Evolutionary conservation across 345 rosid species (phyloP).

Genomic region (Angophora floribunda): DNA sequence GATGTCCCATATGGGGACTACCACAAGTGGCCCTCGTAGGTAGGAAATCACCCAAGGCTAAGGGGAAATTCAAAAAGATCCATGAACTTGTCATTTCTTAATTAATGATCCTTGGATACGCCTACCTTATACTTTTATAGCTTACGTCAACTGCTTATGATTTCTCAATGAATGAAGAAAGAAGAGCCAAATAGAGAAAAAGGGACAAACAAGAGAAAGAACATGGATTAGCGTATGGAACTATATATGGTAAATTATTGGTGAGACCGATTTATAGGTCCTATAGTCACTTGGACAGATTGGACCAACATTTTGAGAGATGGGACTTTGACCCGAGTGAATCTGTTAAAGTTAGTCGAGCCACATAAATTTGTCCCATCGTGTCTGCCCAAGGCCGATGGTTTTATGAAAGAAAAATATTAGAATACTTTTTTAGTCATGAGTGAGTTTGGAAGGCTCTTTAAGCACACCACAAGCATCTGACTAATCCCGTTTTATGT

Average conservation of each 20-base stretch:
- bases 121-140: neutral
- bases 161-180: neutral
- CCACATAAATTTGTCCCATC: rapidly evolving
- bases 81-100: too few species aligned
- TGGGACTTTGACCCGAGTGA: neutral
- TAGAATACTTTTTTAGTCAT: neutral
- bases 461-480: neutral
- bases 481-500: rapidly evolving
- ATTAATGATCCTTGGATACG: too few species aligned
- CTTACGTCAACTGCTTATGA: neutral
- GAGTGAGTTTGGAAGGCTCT: neutral
- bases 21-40: too few species aligned
- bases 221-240: too few species aligned
- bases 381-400: rapidly evolving
- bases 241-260: neutral
- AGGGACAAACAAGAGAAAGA: neutral
- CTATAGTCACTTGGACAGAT: neutral
- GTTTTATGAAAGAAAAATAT: neutral
- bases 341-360: neutral
- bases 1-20: too few species aligned
- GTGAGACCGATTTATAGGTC: neutral
- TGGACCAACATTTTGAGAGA: neutral
- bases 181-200: neutral
- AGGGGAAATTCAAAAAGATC: too few species aligned
- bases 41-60: too few species aligned